Evolutionary conservation across 441 rosid genomes (phyloP), one percentile per base, ranked within the genome.

Genomic region (Geranium incanum): DNA sequence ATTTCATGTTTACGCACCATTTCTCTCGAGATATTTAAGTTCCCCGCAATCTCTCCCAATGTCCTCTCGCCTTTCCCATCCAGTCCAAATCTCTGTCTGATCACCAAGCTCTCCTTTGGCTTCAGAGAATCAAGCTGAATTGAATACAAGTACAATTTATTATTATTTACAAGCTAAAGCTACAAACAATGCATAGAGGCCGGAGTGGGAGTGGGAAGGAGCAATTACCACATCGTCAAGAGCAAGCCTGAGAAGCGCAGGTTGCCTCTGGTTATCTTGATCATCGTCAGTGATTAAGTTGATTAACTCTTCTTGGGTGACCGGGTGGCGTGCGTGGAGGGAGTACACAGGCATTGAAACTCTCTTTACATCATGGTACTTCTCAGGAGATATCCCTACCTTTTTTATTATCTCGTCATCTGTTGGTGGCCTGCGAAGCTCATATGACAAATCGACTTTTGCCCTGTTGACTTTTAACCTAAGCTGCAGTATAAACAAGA

Each of bases 1-100:
- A 89, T 88, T 80, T 93, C 97, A 74, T 93, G 89, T 80, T 93
- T 93, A 74, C 98, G 80, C 28, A 93, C 97, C 98, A 91, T 93
- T 82, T 93, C 98, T 78, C 97, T 86, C 0, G 98, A 93, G 72
- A 93, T 91, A 77, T 86, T 87, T 68, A 93, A 83, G 81, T 91
- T 93, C 71, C 93, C 92, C 0, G 95, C 96, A 50, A 93, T 91
- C 85, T 93, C 97, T 60, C 93, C 92, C 63, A 93, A 50, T n/a
- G 98, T 87, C 75, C 97, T 84, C 64, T 88, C 95, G 1, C 97
- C 98, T 86, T 84, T 93, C 3, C 97, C 98, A 18, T 93, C 98
- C 6, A 91, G 89, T 21, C 98, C 98, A 28, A 80, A 93, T 79
- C 97, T 84, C 60, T 89, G 98, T 63, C 98, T 87, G 70, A 93